Conservation (phyloP, 805 yeast genomes). For the Candida ipomoeae region DNA sequence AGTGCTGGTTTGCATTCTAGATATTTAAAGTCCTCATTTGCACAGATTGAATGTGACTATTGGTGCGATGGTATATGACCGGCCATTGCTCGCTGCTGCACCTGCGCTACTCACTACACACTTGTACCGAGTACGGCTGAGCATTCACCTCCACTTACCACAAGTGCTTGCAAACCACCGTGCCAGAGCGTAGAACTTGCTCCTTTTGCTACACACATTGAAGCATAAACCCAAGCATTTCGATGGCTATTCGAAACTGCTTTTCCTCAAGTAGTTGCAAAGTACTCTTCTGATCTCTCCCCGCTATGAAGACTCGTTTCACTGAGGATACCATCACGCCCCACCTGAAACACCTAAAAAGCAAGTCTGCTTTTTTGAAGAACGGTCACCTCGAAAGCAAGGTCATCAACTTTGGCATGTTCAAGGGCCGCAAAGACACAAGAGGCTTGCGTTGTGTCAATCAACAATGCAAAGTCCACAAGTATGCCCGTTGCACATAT, state of each 20-base stretch:
- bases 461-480: constrained; percentile 10
- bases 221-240: not conserved
- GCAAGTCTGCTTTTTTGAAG: not conserved
- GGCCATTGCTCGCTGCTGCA: not conserved
- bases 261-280: not conserved
- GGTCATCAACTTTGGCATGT: constrained; percentile 16
- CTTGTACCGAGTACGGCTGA: constrained; percentile 2
- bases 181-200: not conserved
- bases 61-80: not conserved
- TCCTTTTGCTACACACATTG: not conserved
- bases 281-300: not conserved
- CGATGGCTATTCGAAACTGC: constrained; percentile 1
- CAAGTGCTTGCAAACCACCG: not conserved
- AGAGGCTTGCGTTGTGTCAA: constrained; percentile 19
- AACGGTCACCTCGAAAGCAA: not conserved
- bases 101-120: not conserved
- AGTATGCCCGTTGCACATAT: constrained; percentile 10
- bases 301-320: not conserved
- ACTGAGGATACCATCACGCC: not conserved
- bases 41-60: not conserved
- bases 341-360: not conserved
- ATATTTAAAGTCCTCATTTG: no score
- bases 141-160: not conserved
- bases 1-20: not conserved
- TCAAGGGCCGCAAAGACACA: constrained; percentile 20